Conservation (phyloP, 1,284 basidiomycete genomes). For the Schizophyllum commune region DNA sequence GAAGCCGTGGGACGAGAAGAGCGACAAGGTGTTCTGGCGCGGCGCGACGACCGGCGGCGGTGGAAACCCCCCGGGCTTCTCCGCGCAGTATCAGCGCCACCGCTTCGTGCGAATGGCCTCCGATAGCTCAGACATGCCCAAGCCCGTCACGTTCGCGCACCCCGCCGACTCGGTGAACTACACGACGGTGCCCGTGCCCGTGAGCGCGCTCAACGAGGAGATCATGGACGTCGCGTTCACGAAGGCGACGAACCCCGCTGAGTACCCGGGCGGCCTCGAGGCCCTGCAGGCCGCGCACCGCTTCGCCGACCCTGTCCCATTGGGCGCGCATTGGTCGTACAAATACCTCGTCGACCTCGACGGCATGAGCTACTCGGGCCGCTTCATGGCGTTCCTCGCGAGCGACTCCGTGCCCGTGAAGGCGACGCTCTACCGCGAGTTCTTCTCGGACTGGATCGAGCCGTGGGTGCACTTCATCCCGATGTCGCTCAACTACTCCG, state of each 20-base stretch:
- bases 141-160: background rate
- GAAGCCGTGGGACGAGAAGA: constrained; percentile 73
- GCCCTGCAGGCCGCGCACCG: constrained; percentile 44
- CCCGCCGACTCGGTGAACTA: background rate
- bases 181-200: background rate
- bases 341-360: constrained; percentile 91
- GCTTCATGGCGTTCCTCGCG: constrained; percentile 82
- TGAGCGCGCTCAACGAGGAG: constrained; percentile 57
- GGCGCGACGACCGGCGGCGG: constrained; percentile 92
- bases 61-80: constrained; percentile 77
- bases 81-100: constrained; percentile 83
- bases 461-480: constrained; percentile 88
- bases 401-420: constrained; percentile 87
- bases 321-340: constrained; percentile 86
- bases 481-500: constrained; percentile 75
- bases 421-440: constrained; percentile 85
- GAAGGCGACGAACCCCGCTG: constrained; percentile 43
- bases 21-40: constrained; percentile 68
- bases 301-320: constrained; percentile 69
- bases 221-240: constrained; percentile 89
- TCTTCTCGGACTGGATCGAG: constrained; percentile 78
- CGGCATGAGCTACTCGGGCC: constrained; percentile 91
- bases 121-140: background rate
- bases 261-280: constrained; percentile 37
- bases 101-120: background rate